A percentile compares a stretch with the other conserved stretches of the same genome.
Evolutionary conservation across 768 basidiomycete genomes (phyloP).

Genomic region (Mycena galericulata): DNA sequence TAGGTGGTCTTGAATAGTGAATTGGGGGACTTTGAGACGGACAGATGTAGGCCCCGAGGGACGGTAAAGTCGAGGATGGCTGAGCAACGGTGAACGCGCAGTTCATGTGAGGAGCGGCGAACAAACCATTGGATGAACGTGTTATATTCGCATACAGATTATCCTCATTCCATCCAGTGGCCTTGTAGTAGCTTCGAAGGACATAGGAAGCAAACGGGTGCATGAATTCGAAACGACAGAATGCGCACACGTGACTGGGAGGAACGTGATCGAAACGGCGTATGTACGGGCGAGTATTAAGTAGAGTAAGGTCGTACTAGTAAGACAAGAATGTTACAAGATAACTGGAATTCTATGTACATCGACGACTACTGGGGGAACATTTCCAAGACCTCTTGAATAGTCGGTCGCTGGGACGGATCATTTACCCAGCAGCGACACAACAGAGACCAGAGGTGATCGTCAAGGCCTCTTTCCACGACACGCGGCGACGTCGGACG

Average conservation of each 20-base stretch:
- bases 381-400: constrained; percentile 46
- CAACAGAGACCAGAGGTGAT: constrained; percentile 59
- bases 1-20: constrained; percentile 90
- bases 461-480: constrained; percentile 56
- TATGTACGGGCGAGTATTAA: no score
- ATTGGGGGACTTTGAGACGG: constrained; percentile 90
- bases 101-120: background rate
- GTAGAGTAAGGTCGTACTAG: no score
- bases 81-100: constrained; percentile 44
- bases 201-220: constrained; percentile 92
- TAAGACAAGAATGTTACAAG: background rate
- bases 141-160: constrained; percentile 93
- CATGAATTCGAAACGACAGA: constrained; percentile 38
- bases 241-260: background rate
- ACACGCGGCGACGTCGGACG: constrained; percentile 52
- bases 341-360: background rate
- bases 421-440: constrained; percentile 56
- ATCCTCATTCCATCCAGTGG: constrained; percentile 98
- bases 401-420: constrained; percentile 52
- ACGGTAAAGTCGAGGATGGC: constrained; percentile 94
- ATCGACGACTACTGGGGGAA: constrained; percentile 11
- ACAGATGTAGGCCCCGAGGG: constrained; percentile 83
- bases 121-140: constrained; percentile 85
- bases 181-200: constrained; percentile 87
- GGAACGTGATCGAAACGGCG: no score